Evolutionary conservation across 2,329 filamentous ascomycete genomes (phyloP), one percentile per base, ranked within the genome.

Genomic region (Clarireedia monteithiana): DNA sequence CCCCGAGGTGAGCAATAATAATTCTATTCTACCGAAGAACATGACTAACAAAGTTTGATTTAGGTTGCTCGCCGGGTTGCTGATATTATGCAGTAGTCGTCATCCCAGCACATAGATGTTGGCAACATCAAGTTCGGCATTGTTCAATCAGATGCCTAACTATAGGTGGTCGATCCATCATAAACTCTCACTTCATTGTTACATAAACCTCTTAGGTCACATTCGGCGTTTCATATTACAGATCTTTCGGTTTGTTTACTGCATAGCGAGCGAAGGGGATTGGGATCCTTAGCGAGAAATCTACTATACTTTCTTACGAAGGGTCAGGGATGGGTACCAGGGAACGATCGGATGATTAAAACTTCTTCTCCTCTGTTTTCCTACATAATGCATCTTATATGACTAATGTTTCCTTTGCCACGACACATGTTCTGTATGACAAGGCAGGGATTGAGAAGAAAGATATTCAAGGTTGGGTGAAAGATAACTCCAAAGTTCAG

Each of bases 1-100:
- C 63, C 91, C 91, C 62, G 91, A 96, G 77, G 91, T 95, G 77
- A 71, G 74, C 6, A 50, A 30, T 24, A 9, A 6, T 20, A 26
- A 2, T 26, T 34, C 7, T 34, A 4, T 46, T 24, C 15, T 38
- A 17, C 48, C 6, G 9, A 15, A 20, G 7, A 15, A 50, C 26
- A 44, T 34, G n/a, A 20, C 47, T 55, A 36, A 55, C 53, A 20
- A 14, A 2, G 17, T 40, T 20, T 30, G 4, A 50, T 47, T 49
- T 6, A 69, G 67, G 61, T 69, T 48, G 63, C 51, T 42, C 66
- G 68, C 38, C 64, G 67, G 27, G 68, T 70, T 53, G 59, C 63
- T 36, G 63, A 64, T 46, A 55, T 69, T 26, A 65, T 64, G 51
- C 61, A 60, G 34, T 59, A 63, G 40, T 54, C 30, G 40, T 23